These are phyloP conservation scores for Cephalotrichum gorgonifer DNA, from an alignment of 2,329 filamentous ascomycete species.

Conservation along the genomic window DNA sequence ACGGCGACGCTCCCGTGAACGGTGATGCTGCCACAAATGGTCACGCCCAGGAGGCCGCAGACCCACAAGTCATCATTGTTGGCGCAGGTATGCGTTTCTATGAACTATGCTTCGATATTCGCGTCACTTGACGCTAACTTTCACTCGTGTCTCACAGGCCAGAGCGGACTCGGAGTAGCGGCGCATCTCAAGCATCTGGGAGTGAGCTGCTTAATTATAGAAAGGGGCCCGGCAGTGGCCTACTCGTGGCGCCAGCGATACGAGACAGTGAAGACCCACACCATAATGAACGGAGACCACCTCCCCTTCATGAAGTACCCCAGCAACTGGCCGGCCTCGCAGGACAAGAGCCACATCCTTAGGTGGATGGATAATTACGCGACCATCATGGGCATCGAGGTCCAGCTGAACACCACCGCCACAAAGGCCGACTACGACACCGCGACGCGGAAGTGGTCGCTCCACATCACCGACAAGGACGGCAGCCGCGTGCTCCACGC, in stretches of 20 bases:
- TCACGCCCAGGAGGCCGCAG: constrained; percentile 16
- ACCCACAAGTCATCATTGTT: constrained; percentile 27
- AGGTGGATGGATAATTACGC: constrained; percentile 38
- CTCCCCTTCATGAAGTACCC: constrained; percentile 15
- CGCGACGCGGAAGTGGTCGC: constrained; percentile 23
- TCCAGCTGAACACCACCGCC: constrained; percentile 29
- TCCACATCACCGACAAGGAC: constrained; percentile 16
- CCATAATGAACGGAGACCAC: constrained; percentile 14
- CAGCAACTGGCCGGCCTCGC: constrained; percentile 18
- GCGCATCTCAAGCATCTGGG: constrained; percentile 17
- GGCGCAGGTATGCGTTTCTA: constrained; percentile 23
- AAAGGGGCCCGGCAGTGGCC: constrained; percentile 31
- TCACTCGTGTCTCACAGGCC: constrained; percentile 16
- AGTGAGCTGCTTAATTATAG: constrained; percentile 26
- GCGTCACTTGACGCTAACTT: not conserved
- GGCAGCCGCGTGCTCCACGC: constrained; percentile 18
- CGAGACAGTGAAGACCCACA: constrained; percentile 14
- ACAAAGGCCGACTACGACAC: constrained; percentile 26
- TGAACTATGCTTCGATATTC: not conserved
- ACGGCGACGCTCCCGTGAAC: constrained; percentile 13
- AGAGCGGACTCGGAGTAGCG: constrained; percentile 29
- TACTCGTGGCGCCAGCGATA: constrained; percentile 42
- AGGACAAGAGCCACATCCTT: constrained; percentile 33
- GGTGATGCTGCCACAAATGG: constrained; percentile 18
- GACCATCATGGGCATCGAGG: constrained; percentile 35